Evolutionary conservation across 495 filamentous ascomycete species (phyloP), one percentile per base, ranked within the genome.

Genomic region (Xylaria bambusicola): DNA sequence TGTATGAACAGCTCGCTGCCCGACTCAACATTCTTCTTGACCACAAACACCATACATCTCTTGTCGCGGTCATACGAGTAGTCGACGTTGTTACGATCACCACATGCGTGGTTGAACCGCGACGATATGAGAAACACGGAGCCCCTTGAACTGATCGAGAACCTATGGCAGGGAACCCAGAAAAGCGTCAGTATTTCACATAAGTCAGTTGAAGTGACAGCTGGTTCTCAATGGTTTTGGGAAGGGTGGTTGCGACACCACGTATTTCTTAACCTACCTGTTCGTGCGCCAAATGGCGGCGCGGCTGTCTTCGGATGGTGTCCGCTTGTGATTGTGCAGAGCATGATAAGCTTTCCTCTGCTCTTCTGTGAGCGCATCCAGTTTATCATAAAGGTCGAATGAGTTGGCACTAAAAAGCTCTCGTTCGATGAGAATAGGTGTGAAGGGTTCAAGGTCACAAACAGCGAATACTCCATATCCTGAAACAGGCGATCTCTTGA

Each of bases 41-140:
- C 41, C n/a, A 26, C 58, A 40, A 74, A 41, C 1, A 38, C 46
- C 15, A 64, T 61, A 9, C 49, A 54, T 1, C 40, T 47, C 50
- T 56, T 36, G 2, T 23, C 13, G 0, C 18, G 3, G 21, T 71
- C 50, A 29, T 62, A 63, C 3, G 8, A 24, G 35, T 68, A 75
- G 2, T 53, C 12, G 13, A 73, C 61, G 44, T 73, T 75, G 7
- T 63, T 59, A 6, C 50, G 62, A 15, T 58, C 40, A 3, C 5
- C 17, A 51, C 72, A 75, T 9, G 69, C 69, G 35, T 75, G 72
- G 61, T 75, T 75, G 47, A 75, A 72, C 13, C 72, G 63, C 1
- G 71, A 65, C 2, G 62, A 64, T 0, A 68, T 52, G 41, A 58
- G 57, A 12, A 69, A 72, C 2, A 74, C 58, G 23, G 66, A 64